Conservation (phyloP, 495 filamentous ascomycete species). For the Acidiella bohemica region DNA sequence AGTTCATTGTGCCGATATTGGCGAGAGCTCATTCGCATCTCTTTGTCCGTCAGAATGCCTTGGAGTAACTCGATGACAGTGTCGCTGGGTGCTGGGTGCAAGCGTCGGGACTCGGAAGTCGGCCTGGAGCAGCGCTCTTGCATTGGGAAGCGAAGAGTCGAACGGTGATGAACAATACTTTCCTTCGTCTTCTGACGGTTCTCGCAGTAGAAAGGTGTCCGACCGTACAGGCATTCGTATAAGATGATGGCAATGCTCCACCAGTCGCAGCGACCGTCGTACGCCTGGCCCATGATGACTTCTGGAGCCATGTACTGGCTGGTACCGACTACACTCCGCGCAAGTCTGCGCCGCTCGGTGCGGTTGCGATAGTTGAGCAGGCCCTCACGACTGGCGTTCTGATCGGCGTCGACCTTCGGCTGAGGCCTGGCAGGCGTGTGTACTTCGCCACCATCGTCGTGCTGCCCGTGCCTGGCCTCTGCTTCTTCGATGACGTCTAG, state of each 20-base stretch:
- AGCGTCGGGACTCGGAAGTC: conserved; percentile 31
- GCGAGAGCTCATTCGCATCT: conserved; percentile 57
- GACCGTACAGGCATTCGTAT: conserved; percentile 86
- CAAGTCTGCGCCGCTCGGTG: conserved; percentile 56
- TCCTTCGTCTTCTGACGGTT: conserved; percentile 48
- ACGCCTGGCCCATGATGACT: conserved; percentile 66
- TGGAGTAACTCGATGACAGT: conserved; percentile 63
- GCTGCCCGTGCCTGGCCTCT: conserved; percentile 29
- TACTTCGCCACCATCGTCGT: conserved; percentile 30
- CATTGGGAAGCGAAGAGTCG: conserved; percentile 46
- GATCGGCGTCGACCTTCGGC: conserved; percentile 10
- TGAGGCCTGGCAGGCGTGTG: conserved; percentile 8
- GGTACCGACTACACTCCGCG: conserved; percentile 81
- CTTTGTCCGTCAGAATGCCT: conserved; percentile 62
- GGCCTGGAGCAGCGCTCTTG: conserved; percentile 26
- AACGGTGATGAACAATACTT: conserved; percentile 29
- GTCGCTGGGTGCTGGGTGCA: conserved; percentile 39
- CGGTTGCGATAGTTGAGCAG: conserved; percentile 69
- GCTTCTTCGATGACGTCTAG: conserved; percentile 49
- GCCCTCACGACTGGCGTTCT: conserved; percentile 31
- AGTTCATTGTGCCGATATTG: conserved; percentile 56
- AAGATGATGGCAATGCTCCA: conserved; percentile 91
- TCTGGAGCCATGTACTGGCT: conserved; percentile 98
- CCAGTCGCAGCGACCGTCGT: conserved; percentile 91
- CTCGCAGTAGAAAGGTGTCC: conserved; percentile 75